These are phyloP conservation scores for Anthoceros angustus DNA, from an alignment of 225 moss, liverwort and hornwort genomes.

Conservation along the genomic window DNA sequence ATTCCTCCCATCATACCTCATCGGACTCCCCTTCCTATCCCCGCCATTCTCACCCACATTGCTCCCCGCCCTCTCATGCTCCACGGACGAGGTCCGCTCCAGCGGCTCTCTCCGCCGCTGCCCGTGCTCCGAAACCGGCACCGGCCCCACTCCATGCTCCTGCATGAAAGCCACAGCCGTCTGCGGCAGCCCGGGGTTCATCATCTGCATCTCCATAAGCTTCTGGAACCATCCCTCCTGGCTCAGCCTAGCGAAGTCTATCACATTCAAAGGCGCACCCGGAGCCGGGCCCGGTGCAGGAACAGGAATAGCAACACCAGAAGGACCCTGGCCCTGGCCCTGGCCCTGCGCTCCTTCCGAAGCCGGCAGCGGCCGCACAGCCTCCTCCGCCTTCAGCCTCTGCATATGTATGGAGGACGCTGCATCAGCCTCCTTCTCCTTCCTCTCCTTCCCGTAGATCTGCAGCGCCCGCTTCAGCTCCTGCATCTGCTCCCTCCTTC, in stretches of 20 bases:
- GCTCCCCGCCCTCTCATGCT: background rate
- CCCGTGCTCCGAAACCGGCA: background rate
- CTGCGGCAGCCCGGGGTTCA: background rate
- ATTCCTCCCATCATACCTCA: background rate
- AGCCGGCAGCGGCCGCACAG: constrained; percentile 9
- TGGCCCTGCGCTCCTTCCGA: constrained; percentile 3
- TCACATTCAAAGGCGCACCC: constrained; percentile 10
- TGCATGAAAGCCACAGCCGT: background rate
- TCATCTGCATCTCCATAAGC: constrained; percentile 35
- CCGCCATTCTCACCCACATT: background rate
- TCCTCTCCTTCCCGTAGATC: constrained; percentile 24
- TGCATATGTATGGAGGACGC: constrained; percentile 9
- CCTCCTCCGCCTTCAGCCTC: constrained; percentile 23
- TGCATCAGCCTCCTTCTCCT: constrained; percentile 21
- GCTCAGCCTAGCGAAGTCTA: constrained; percentile 9
- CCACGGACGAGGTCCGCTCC: background rate
- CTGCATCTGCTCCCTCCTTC: constrained; percentile 21
- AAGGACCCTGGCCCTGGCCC: background rate
- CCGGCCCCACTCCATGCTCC: background rate
- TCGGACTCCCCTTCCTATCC: background rate
- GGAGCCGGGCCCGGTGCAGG: background rate
- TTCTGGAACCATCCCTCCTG: constrained; percentile 41
- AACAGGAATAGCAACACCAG: background rate
- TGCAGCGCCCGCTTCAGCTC: constrained; percentile 37
- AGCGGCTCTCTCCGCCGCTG: background rate